These are phyloP conservation scores for Backusella parvicylindrica DNA, from an alignment of 192 early-diverging fungal genomes.

Conservation along the genomic window DNA sequence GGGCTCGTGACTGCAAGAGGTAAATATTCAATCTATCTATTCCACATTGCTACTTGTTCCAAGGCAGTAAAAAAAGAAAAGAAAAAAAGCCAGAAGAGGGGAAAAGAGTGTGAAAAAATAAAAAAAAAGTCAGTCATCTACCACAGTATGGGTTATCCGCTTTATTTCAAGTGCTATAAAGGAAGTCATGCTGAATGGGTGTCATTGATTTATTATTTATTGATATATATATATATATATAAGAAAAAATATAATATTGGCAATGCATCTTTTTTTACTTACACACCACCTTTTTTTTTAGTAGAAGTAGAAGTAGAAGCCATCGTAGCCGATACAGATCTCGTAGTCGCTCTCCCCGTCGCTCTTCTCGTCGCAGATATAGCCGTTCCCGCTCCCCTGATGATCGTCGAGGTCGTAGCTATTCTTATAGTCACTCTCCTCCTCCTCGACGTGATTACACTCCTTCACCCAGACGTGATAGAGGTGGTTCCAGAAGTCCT, in stretches of 20 bases:
- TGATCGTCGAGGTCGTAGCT: neutral
- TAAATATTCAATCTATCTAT: neutral
- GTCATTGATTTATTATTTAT: neutral
- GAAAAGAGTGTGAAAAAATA: neutral
- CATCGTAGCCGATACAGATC: neutral
- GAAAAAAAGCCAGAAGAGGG: neutral
- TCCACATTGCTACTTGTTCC: neutral
- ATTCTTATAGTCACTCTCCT: neutral
- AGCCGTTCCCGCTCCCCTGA: neutral
- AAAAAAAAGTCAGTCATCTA: neutral
- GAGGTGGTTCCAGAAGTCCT: neutral
- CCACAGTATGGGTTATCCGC: neutral
- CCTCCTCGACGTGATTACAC: neutral
- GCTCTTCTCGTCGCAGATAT: neutral
- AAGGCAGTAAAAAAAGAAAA: neutral
- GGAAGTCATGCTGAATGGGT: slow-evolving; percentile 2
- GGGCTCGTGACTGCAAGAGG: slow-evolving; percentile 15
- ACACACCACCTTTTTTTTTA: neutral
- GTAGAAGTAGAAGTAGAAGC: neutral
- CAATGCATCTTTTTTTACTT: neutral
- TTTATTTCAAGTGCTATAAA: slow-evolving; percentile 1
- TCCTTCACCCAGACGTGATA: neutral
- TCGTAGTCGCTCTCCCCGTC: slow-evolving; percentile 3
- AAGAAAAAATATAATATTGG: neutral
- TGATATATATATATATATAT: neutral